These are phyloP conservation scores for Lithocarpus polystachyus DNA, from an alignment of 306 rosid genomes.

Conservation along the genomic window DNA sequence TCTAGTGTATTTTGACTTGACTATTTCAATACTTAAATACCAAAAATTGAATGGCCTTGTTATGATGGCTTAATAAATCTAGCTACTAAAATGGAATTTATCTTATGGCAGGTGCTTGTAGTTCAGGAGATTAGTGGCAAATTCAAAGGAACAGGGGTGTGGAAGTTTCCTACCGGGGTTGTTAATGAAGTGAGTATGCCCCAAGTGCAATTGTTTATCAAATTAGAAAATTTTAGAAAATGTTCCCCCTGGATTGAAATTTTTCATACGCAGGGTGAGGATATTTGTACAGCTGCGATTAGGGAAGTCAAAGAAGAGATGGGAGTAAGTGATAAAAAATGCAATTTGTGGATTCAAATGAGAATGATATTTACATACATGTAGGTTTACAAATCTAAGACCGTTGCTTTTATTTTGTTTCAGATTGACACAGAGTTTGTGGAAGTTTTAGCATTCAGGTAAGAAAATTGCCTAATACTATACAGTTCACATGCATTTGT, in stretches of 20 bases:
- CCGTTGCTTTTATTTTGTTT: constrained; percentile 19
- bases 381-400: constrained; percentile 15
- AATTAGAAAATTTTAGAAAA: neutral
- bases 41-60: neutral
- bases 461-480: constrained; percentile 10
- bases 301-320: constrained; percentile 95
- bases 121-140: constrained; percentile 69
- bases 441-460: constrained; percentile 84
- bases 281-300: constrained; percentile 63
- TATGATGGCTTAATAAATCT: neutral
- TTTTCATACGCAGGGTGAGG: constrained; percentile 62
- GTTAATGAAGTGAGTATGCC: constrained; percentile 57
- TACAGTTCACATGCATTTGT: neutral
- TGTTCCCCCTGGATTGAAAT: neutral
- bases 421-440: constrained; percentile 78
- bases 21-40: neutral
- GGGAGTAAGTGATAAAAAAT: constrained; percentile 51
- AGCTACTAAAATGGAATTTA: constrained; percentile 7
- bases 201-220: neutral
- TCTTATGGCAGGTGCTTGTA: constrained; percentile 58
- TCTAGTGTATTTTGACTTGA: neutral
- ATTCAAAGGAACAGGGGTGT: constrained; percentile 58
- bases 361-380: neutral
- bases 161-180: constrained; percentile 90
- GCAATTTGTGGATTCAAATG: neutral